Conservation (phyloP, 2,329 filamentous ascomycete genomes). For the Nigrospora sphaerica region DNA sequence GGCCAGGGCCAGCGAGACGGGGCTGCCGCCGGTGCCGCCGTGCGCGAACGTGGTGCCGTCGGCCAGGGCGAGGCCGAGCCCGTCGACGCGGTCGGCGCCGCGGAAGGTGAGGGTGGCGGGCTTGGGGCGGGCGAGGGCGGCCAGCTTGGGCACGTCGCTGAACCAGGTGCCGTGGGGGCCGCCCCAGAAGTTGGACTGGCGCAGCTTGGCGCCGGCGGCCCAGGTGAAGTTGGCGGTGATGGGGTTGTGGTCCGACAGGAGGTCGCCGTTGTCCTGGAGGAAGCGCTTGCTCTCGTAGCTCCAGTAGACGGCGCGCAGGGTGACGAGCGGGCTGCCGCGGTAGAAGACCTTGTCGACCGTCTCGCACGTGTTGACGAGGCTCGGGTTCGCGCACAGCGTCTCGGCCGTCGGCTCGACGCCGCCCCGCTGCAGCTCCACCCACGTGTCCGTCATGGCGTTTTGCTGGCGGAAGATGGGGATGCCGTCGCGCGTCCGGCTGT, state of each 20-base stretch:
- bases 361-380: conserved; percentile 48
- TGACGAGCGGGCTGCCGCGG: conserved; percentile 39
- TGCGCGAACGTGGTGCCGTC: conserved; percentile 43
- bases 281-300: conserved; percentile 51
- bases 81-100: conserved; percentile 42
- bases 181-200: conserved; percentile 38
- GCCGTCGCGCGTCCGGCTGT: conserved; percentile 49
- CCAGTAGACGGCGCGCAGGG: conserved; percentile 40
- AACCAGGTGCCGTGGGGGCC: conserved; percentile 46
- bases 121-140: conserved; percentile 23
- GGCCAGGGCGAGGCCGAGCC: conserved; percentile 37
- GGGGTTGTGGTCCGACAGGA: conserved; percentile 60
- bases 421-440: conserved; percentile 46
- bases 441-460: conserved; percentile 49
- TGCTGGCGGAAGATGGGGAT: conserved; percentile 41
- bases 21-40: conserved; percentile 44
- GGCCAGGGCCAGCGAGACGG: conserved; percentile 33
- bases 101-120: conserved; percentile 33
- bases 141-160: conserved; percentile 40
- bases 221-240: conserved; percentile 48
- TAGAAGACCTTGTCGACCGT: conserved; percentile 63
- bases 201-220: conserved; percentile 27
- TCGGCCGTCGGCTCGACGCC: conserved; percentile 38
- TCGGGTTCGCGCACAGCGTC: conserved; percentile 50
- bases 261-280: conserved; percentile 45